Evolutionary conservation across 208 protist species (phyloP).

Genomic region (Acanthamoeba royreba): DNA sequence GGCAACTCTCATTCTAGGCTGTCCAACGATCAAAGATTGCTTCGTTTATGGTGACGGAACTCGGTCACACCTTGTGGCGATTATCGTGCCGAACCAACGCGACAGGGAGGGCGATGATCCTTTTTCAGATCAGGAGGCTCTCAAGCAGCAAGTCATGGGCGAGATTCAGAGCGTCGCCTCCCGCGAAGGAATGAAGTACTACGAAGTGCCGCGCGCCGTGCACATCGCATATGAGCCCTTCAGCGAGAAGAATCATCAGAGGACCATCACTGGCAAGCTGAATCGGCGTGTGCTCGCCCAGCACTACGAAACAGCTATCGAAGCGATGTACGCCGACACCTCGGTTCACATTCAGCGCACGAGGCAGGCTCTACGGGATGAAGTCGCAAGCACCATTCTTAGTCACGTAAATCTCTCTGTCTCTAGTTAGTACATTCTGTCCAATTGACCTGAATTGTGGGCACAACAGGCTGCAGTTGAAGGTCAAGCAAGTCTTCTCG

Average conservation of each 20-base stretch:
- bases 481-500: neutral
- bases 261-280: neutral
- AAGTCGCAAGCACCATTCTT: neutral
- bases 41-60: neutral
- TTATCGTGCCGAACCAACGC: neutral
- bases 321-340: neutral
- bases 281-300: neutral
- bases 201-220: neutral
- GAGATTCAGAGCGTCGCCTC: neutral
- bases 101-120: neutral
- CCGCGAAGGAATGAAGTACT: neutral
- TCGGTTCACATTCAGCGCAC: neutral
- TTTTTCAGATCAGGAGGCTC: no score
- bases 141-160: neutral
- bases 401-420: neutral
- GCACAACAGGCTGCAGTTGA: neutral
- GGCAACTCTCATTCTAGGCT: neutral
- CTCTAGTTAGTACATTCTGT: neutral
- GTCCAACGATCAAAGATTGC: neutral
- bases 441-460: neutral
- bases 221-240: neutral
- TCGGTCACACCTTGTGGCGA: neutral
- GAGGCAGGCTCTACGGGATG: neutral
- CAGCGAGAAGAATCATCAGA: neutral
- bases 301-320: neutral